phyloP scores from a whole-genome alignment of 192 early-diverging fungal species.

The Helicostylum pulchrum region DNA sequence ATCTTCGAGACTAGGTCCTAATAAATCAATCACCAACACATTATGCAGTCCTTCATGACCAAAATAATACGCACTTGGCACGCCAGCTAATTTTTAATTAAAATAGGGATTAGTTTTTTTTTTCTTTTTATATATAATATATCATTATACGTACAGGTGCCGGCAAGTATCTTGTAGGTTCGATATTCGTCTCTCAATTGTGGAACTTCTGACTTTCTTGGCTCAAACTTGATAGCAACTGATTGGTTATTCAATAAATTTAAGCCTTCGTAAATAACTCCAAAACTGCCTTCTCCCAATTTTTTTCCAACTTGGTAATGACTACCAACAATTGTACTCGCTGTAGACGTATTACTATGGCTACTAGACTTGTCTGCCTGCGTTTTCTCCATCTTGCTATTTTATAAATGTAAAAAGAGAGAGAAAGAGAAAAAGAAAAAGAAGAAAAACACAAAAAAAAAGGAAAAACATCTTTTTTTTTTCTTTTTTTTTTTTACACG shows the following conservation, averaged over 20 bases:
- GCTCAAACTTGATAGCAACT: constrained; percentile 96
- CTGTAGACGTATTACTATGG: constrained; percentile 2
- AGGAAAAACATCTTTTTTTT: neutral
- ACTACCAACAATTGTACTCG: constrained; percentile 85
- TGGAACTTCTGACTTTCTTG: constrained; percentile 93
- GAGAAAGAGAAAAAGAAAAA: constrained; percentile 2
- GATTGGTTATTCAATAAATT: constrained; percentile 88
- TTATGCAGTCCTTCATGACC: constrained; percentile 45
- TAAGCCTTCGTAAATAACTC: constrained; percentile 96
- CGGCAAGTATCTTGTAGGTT: constrained; percentile 89
- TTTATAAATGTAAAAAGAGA: neutral
- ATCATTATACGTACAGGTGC: constrained; percentile 39
- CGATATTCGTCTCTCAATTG: constrained; percentile 94
- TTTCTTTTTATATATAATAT: constrained; percentile 3
- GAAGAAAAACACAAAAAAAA: constrained; percentile 11
- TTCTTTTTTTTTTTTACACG: neutral
- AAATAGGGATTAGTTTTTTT: no score
- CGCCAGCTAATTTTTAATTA: constrained; percentile 55
- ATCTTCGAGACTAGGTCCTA: constrained; percentile 50
- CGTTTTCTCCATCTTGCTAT: neutral
- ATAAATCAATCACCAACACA: constrained; percentile 47
- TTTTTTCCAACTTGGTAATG: constrained; percentile 97
- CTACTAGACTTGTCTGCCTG: constrained; percentile 1
- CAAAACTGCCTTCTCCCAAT: constrained; percentile 97
- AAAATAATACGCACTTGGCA: constrained; percentile 93